These are phyloP conservation scores for Mrakiaceae sp. DNA, from an alignment of 1,284 basidiomycete species.

Conservation along the genomic window DNA sequence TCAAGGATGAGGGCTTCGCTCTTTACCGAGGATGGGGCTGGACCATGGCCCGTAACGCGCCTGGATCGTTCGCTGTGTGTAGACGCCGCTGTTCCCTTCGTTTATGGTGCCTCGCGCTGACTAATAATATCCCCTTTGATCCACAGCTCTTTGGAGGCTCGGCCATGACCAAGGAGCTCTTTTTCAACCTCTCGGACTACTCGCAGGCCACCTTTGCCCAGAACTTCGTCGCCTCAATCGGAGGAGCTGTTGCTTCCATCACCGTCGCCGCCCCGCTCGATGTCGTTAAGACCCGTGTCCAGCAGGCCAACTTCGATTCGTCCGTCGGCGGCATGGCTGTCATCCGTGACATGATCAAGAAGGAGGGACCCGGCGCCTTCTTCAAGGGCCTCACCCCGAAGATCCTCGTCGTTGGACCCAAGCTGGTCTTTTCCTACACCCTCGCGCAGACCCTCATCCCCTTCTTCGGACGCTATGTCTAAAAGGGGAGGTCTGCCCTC, in stretches of 20 bases:
- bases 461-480: slow-evolving; percentile 71
- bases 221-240: slow-evolving; percentile 89
- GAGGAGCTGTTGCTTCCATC: slow-evolving; percentile 88
- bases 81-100: neutral
- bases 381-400: slow-evolving; percentile 97
- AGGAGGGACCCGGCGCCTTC: slow-evolving; percentile 76
- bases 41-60: slow-evolving; percentile 96
- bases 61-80: slow-evolving; percentile 83
- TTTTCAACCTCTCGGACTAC: slow-evolving; percentile 81
- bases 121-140: neutral
- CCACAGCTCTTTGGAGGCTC: slow-evolving; percentile 86
- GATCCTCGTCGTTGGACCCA: slow-evolving; percentile 94
- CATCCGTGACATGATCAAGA: slow-evolving; percentile 73
- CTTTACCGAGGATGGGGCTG: slow-evolving; percentile 97
- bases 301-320: slow-evolving; percentile 93
- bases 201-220: slow-evolving; percentile 87
- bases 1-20: slow-evolving; percentile 77
- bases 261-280: slow-evolving; percentile 89
- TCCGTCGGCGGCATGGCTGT: slow-evolving; percentile 77
- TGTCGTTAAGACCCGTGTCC: slow-evolving; percentile 92
- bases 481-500: slow-evolving; percentile 12
- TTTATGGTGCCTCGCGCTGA: slow-evolving; percentile 1
- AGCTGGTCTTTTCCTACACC: slow-evolving; percentile 96
- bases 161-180: slow-evolving; percentile 85
- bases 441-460: slow-evolving; percentile 94